These are phyloP conservation scores for Prunus dulcis DNA, from an alignment of 306 rosid genomes.

Conservation along the genomic window DNA sequence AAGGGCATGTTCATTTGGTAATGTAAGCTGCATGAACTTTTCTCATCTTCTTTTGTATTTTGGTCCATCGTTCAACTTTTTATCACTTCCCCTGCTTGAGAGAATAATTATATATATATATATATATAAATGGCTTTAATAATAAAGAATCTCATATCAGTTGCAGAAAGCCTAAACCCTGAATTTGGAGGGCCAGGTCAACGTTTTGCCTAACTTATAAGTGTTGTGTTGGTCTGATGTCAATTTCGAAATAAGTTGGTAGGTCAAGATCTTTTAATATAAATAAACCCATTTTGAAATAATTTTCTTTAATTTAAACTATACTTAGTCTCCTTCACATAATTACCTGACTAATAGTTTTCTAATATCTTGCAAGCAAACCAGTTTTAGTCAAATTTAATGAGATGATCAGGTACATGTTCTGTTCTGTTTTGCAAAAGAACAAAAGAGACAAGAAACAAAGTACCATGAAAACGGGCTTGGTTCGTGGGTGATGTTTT, in stretches of 20 bases:
- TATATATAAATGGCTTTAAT: too few relatives aligned
- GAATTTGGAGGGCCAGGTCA: neutral
- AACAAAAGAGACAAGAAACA: neutral
- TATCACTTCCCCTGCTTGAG: neutral
- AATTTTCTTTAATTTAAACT: neutral
- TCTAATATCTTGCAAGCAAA: neutral
- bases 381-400: neutral
- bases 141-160: neutral
- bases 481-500: neutral
- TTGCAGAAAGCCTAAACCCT: neutral
- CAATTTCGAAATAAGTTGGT: neutral
- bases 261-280: neutral
- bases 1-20: constrained; percentile 26
- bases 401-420: too few relatives aligned
- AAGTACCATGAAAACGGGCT: neutral
- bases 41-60: neutral
- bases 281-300: neutral
- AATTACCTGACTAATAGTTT: neutral
- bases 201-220: neutral
- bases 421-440: neutral
- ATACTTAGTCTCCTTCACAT: neutral
- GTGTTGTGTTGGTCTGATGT: neutral
- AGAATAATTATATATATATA: neutral
- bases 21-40: constrained; percentile 29
- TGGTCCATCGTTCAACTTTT: constrained; percentile 10